Evolutionary conservation across 768 basidiomycete genomes (phyloP).

Genomic region (Collybia mongolica): DNA sequence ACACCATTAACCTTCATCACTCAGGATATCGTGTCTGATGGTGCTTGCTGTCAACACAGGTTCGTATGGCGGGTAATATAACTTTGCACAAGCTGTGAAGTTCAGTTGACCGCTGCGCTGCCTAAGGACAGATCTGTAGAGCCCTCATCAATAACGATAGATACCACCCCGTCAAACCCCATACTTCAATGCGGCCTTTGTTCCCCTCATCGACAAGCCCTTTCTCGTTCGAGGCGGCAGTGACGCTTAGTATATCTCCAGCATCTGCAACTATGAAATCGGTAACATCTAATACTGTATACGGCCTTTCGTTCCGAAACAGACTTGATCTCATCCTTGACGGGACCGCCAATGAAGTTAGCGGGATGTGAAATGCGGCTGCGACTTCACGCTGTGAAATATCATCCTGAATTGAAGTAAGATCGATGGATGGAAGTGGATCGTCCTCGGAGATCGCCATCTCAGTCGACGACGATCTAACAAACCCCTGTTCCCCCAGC

Average conservation of each 20-base stretch:
- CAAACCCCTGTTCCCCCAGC: conserved; percentile 32
- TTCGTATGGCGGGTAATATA: too few relatives aligned
- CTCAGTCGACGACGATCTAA: conserved; percentile 22
- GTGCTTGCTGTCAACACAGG: too few relatives aligned
- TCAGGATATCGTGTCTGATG: too few relatives aligned
- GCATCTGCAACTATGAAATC: conserved; percentile 42
- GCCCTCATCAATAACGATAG: conserved; percentile 59
- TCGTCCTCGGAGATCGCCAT: conserved; percentile 28
- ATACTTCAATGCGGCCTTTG: conserved; percentile 61
- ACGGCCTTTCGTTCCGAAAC: conserved; percentile 58
- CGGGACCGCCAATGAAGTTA: conserved; percentile 47
- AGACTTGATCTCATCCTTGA: conserved; percentile 46
- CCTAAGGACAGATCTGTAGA: conserved; percentile 45
- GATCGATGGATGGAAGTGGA: conserved; percentile 60
- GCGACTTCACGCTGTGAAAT: conserved; percentile 66
- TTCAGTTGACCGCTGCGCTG: not conserved
- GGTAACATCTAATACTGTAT: conserved; percentile 68
- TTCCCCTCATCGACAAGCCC: conserved; percentile 23
- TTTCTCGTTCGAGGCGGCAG: conserved; percentile 26
- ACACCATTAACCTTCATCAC: too few relatives aligned
- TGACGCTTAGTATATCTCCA: conserved; percentile 14
- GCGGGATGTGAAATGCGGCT: conserved; percentile 68
- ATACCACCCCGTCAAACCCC: conserved; percentile 88
- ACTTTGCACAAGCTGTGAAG: too few relatives aligned
- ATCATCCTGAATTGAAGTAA: conserved; percentile 41